Evolutionary conservation across 1,139 yeast species (phyloP), one percentile per base, ranked within the genome.

Genomic region (Suhomyces bribrorum): DNA sequence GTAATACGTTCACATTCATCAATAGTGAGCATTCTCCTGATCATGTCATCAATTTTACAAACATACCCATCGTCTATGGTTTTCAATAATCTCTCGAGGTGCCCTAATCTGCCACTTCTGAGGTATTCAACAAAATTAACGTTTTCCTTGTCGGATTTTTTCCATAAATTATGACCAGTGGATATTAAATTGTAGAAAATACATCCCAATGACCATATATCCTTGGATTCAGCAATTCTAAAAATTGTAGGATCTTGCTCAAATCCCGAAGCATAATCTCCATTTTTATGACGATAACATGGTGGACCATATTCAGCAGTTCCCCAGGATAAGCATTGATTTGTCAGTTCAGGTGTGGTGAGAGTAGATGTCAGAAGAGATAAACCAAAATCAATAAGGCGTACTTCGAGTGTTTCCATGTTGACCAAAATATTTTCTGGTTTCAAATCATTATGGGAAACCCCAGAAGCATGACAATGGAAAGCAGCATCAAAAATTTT

Each of bases 381-480:
- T 5, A 42, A 26, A 3, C 47, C 46, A 32, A 44, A 42, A 26
- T 44, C 47, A 13, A 44, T 35, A 4, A 44, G 30, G 13, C 39
- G 36, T 5, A 44, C 31, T 12, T 44, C 30, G 4, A 29, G 20
- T 12, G 38, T 37, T 5, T 26, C 18, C 15, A 17, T 14, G 25
- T 35, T 37, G 16, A 52, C 50, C 52, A 53, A 47, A 29, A 45
- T 36, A 17, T 45, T 45, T 26, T 45, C 49, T 2, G 47, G 43
- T 27, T 45, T 45, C 11, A 45, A 26, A 25, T 45, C 49, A 26
- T 44, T 44, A 28, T 44, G 49, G 26, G 40, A 50, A 3, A 54
- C 47, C n/a, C 47, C 46, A 14, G 42, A 38, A 16, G 35, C 31
- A 5, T 53, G 54, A 26, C 57, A 53, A 35, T 44, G 50, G 11